Base-by-base conservation (phyloP, 108 stramenopile genomes). In the Poteriospumella lacustris region DNA sequence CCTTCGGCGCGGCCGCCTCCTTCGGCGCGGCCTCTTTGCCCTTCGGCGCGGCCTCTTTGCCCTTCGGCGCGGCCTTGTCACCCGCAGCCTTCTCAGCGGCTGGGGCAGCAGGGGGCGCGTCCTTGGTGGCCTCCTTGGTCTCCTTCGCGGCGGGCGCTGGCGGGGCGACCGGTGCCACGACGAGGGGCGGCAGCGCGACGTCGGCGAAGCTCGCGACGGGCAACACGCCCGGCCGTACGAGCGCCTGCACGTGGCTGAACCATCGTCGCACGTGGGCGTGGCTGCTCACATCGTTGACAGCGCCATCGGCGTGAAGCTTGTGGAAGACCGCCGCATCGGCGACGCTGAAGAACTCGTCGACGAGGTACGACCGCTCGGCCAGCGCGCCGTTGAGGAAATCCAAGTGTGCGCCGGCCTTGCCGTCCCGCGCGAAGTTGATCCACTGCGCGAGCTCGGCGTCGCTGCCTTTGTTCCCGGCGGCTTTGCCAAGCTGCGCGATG, bases 1-100 rank as follows among this genome's bases (percentile, higher is more conserved):
- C 93, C 84, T 77, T 94, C 92, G 47, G 91, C 84, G 76, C 92
- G 92, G 68, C 88, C 62, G 36, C 79, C 29, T 38, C 83, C 83
- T 3, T 33, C 78, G 31, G 68, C 82, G 1, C 58, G 72, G 40
- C 75, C 84, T 19, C 73, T 29, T 2, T n/a, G n/a, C n/a, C 31
- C 29, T 79, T 40, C 29, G 40, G 15, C 70, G 79, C 68, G 58
- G 80, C 69, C 39, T 84, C 83, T 29, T 83, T 88, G 36, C 87
- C 85, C 76, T 87, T 82, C 58, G 80, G 76, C 1, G 91, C 89
- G 58, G 80, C 85, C 52, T 84, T 84, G 39, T 86, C 79, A 34
- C 89, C 92, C 84, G 3, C 36, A 3, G 31, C 31, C 36, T 73
- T 73, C 26, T 12, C 33, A 42, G 12, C 5, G 12, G 38, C 41